Evolutionary conservation across 176 grass and related monocot genomes (phyloP).

Genomic region (Canna indica): DNA sequence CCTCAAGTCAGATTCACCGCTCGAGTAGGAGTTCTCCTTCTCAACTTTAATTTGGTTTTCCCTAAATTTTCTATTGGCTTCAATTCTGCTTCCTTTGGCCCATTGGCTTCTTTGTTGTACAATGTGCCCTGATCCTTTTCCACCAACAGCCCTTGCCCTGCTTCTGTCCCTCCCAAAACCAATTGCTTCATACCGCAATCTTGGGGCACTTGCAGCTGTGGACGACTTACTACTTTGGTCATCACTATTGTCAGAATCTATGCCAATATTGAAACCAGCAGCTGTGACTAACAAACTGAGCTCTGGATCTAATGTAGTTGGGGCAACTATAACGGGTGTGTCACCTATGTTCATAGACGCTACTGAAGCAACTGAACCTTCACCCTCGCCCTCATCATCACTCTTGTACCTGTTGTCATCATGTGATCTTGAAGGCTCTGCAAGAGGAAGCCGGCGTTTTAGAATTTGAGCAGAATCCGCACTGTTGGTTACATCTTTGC

Average conservation of each 20-base stretch:
- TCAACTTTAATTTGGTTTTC: conserved; percentile 21
- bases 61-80: conserved; percentile 9
- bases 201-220: conserved; percentile 43
- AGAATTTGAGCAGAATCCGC: conserved; percentile 1
- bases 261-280: conserved; percentile 45
- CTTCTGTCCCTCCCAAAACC: conserved; percentile 23
- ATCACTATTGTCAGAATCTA: conserved; percentile 60
- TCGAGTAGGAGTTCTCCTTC: conserved; percentile 33
- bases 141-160: conserved; percentile 18
- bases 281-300: conserved; percentile 28
- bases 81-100: not conserved
- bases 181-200: conserved; percentile 18
- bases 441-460: not conserved
- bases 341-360: conserved; percentile 38
- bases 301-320: conserved; percentile 24
- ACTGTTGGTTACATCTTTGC: not conserved
- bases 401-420: not conserved
- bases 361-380: conserved; percentile 51
- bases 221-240: conserved; percentile 56
- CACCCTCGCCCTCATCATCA: conserved; percentile 17
- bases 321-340: conserved; percentile 20
- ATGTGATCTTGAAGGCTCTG: not conserved
- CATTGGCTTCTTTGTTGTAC: conserved; percentile 13
- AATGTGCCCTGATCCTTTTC: conserved; percentile 11
- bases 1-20: conserved; percentile 30